A percentile compares a stretch with the other conserved stretches of the same genome.
phyloP scores from a whole-genome alignment of 108 stramenopile species.

The Nannochloropsis granulata region DNA sequence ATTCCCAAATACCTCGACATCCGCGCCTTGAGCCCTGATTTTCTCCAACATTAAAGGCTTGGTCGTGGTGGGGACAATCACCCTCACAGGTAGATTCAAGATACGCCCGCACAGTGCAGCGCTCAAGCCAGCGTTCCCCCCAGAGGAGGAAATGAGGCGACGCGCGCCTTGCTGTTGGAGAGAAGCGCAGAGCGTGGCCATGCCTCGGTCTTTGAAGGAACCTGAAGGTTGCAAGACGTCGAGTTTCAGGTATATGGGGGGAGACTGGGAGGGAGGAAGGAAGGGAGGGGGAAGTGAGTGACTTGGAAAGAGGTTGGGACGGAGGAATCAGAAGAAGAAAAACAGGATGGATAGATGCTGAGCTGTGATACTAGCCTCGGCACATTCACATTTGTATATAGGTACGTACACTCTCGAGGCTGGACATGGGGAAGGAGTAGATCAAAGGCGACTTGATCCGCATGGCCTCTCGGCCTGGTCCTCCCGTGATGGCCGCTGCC shows the following conservation, averaged over 20 bases:
- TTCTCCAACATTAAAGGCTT: conserved; percentile 59
- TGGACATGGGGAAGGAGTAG: not conserved
- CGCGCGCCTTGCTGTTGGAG: not conserved
- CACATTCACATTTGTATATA: not conserved
- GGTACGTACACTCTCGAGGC: not conserved
- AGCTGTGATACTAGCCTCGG: not conserved
- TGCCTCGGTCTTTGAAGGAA: conserved; percentile 32
- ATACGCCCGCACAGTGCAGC: conserved; percentile 52
- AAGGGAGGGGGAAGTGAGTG: not conserved
- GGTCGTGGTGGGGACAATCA: conserved; percentile 69
- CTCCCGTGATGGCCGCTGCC: not conserved
- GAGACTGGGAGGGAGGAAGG: not conserved
- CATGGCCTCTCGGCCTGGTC: not conserved
- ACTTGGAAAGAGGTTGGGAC: not conserved
- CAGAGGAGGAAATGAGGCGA: conserved; percentile 9
- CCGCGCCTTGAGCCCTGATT: conserved; percentile 42
- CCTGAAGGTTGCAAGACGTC: conserved; percentile 21
- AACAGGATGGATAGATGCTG: not conserved
- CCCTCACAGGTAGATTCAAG: conserved; percentile 47
- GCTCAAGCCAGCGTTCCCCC: conserved; percentile 40
- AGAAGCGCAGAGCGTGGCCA: not conserved
- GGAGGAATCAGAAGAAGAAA: not conserved
- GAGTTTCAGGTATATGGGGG: conserved; percentile 18
- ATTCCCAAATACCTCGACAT: conserved; percentile 58
- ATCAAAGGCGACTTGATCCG: not conserved